Evolutionary conservation across 345 rosid species (phyloP).

Genomic region (Dipteronia sinensis): DNA sequence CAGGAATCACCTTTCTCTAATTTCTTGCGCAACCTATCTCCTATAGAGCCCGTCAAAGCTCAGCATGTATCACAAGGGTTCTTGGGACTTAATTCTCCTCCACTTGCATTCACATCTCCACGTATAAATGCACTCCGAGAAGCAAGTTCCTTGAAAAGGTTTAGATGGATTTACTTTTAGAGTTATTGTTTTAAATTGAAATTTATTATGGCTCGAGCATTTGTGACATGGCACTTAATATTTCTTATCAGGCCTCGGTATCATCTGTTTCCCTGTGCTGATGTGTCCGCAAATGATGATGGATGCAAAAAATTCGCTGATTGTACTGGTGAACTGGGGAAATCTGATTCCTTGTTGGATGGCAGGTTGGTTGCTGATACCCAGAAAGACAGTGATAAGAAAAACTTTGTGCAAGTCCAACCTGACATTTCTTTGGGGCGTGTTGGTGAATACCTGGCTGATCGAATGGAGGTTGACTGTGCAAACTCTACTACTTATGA

Average conservation of each 20-base stretch:
- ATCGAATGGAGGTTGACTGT: slow-evolving; percentile 38
- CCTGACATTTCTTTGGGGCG: slow-evolving; percentile 38
- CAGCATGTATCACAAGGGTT: slow-evolving; percentile 34
- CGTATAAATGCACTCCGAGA: slow-evolving; percentile 25
- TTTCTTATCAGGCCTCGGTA: slow-evolving; percentile 36
- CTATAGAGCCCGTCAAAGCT: slow-evolving; percentile 36
- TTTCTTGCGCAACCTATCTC: slow-evolving; percentile 41
- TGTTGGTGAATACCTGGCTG: slow-evolving; percentile 45
- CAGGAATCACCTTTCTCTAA: slow-evolving; percentile 54
- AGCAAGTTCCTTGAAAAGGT: slow-evolving; percentile 41
- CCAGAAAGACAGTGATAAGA: slow-evolving; percentile 24
- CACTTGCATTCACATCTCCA: slow-evolving; percentile 53
- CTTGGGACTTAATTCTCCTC: slow-evolving; percentile 46
- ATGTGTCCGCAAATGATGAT: slow-evolving; percentile 16
- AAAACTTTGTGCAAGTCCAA: slow-evolving; percentile 25
- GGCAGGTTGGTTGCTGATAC: slow-evolving; percentile 12
- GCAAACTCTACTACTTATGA: slow-evolving; percentile 29
- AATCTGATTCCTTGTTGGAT: slow-evolving; percentile 14
- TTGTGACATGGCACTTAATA: slow-evolving; percentile 4
- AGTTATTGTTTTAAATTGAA: neutral
- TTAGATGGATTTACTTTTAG: slow-evolving; percentile 12
- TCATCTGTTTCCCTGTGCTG: slow-evolving; percentile 24
- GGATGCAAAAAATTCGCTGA: slow-evolving; percentile 12
- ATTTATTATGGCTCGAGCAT: neutral
- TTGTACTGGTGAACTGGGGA: slow-evolving; percentile 18